Conservation (phyloP, 345 rosid species). For the Salix exigua region DNA sequence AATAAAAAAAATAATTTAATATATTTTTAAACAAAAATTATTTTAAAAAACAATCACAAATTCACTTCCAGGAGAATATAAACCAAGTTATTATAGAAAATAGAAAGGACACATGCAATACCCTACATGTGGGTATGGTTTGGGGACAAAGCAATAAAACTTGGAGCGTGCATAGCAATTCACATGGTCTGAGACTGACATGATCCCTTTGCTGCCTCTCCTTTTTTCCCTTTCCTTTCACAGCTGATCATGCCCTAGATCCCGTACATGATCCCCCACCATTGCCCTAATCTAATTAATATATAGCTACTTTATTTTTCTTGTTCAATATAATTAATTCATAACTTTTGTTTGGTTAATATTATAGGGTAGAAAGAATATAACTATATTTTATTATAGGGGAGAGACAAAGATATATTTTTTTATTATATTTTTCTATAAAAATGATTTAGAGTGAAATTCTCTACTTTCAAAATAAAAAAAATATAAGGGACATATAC, state of each 20-base stretch:
- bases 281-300: background rate
- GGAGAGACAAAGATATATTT: no score
- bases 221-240: background rate
- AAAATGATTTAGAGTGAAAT: no score
- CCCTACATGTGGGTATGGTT: slow-evolving; percentile 60
- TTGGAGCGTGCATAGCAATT: slow-evolving; percentile 25
- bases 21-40: no score
- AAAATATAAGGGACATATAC: no score
- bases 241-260: slow-evolving; percentile 38
- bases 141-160: slow-evolving; percentile 44
- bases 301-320: background rate
- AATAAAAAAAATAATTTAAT: no score
- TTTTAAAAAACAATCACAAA: no score
- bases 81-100: background rate
- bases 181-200: slow-evolving; percentile 49
- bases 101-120: slow-evolving; percentile 15
- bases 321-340: background rate
- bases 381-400: no score
- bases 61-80: no score
- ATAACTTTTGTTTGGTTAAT: no score
- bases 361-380: no score
- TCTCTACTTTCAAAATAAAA: no score
- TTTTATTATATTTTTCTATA: no score
- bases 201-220: slow-evolving; percentile 4
- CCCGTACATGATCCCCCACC: slow-evolving; percentile 6